phyloP scores from a whole-genome alignment of 306 rosid species.

The Cucurbita maxima region DNA sequence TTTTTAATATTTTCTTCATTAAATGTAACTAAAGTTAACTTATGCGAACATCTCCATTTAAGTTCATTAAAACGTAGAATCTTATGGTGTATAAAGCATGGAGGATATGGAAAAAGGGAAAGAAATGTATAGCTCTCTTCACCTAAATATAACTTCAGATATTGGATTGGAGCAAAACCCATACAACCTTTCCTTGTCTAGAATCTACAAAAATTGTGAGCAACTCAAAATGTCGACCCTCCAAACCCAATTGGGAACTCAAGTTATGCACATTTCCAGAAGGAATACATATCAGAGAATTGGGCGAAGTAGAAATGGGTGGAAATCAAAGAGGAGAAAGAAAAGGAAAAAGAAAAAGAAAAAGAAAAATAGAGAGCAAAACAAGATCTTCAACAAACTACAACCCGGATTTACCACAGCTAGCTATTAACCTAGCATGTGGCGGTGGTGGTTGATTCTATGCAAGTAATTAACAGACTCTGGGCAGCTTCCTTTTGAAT shows the following conservation, averaged over 20 bases:
- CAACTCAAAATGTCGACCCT: slow-evolving; percentile 16
- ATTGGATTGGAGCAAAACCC: slow-evolving; percentile 17
- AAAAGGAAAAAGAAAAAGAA: neutral
- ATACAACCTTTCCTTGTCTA: slow-evolving; percentile 14
- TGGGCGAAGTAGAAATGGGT: slow-evolving; percentile 17
- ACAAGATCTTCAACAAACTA: slow-evolving; percentile 2
- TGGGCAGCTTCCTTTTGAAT: neutral
- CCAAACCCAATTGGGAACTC: slow-evolving; percentile 17
- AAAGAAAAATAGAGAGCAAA: neutral
- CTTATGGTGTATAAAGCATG: slow-evolving; percentile 3
- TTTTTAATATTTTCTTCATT: no score
- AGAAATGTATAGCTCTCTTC: slow-evolving; percentile 24
- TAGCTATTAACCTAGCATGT: neutral
- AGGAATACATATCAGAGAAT: slow-evolving; percentile 25
- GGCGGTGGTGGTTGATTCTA: neutral
- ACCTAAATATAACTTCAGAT: slow-evolving; percentile 23
- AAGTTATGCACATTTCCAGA: slow-evolving; percentile 58
- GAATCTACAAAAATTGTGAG: slow-evolving; percentile 27
- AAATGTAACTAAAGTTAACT: no score
- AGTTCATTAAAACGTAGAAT: no score
- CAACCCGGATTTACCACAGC: neutral
- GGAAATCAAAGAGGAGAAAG: slow-evolving; percentile 6
- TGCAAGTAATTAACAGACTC: neutral
- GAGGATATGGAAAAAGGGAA: neutral
- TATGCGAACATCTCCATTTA: no score